phyloP scores from a whole-genome alignment of 2,329 filamentous ascomycete genomes.

The Pseudocercospora cruenta region DNA sequence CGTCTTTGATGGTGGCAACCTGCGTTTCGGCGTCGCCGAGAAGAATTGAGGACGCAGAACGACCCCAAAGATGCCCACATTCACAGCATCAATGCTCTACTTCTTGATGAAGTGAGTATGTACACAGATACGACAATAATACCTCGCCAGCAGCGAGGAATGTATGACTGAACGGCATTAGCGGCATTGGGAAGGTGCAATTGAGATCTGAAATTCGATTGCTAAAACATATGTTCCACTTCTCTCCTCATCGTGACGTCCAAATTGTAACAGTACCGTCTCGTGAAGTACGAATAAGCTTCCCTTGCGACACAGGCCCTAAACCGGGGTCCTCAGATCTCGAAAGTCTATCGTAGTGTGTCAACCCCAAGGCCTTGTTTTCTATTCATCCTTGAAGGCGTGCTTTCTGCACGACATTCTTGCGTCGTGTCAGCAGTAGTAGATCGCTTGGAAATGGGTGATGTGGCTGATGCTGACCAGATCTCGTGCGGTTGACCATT shows the following conservation, averaged over 20 bases:
- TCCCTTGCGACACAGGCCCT: background rate
- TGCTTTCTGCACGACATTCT: background rate
- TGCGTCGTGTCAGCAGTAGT: background rate
- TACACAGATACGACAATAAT: background rate
- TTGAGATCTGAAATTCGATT: background rate
- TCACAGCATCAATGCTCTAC: background rate
- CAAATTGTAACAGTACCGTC: background rate
- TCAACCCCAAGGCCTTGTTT: background rate
- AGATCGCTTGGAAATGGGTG: too few species aligned
- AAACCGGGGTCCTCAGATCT: background rate
- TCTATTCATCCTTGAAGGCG: background rate
- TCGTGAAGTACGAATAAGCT: conserved; percentile 5
- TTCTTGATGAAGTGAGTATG: conserved; percentile 4
- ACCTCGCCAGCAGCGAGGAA: background rate
- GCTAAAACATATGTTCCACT: background rate
- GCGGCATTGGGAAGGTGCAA: background rate
- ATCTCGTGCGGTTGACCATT: too few species aligned
- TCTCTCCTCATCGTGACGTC: background rate
- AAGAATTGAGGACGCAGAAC: conserved; percentile 29
- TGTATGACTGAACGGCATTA: background rate
- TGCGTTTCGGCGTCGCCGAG: conserved; percentile 57
- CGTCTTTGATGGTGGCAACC: conserved; percentile 60
- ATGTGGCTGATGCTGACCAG: too few species aligned
- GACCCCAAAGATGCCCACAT: background rate
- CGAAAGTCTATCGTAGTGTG: background rate